Evolutionary conservation across 805 yeast species (phyloP).

Genomic region (Candida ortonii): DNA sequence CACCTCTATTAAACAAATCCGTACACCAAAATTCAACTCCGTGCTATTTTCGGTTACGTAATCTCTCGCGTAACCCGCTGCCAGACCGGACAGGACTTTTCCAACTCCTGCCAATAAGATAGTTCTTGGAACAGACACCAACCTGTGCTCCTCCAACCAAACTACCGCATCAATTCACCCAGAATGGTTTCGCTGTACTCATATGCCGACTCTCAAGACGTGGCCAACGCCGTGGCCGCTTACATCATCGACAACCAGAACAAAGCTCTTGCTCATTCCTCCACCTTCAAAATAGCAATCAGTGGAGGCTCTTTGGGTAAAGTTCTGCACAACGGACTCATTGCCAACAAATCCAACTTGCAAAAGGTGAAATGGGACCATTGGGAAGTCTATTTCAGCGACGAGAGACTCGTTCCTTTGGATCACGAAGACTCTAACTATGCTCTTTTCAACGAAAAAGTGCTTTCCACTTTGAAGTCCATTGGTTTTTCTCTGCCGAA

Average conservation of each 20-base stretch:
- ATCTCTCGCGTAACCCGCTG: too few relatives aligned
- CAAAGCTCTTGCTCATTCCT: conserved; percentile 44
- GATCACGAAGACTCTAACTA: conserved; percentile 82
- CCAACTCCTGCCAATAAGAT: too few relatives aligned
- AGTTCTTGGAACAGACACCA: too few relatives aligned
- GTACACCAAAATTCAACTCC: too few relatives aligned
- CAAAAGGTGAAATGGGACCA: conserved; percentile 57
- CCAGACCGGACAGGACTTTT: too few relatives aligned
- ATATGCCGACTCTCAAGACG: conserved; percentile 52
- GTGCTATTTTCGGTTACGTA: too few relatives aligned
- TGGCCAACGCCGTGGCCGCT: conserved; percentile 65
- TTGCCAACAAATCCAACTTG: conserved; percentile 49
- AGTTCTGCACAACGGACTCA: conserved; percentile 63
- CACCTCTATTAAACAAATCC: too few relatives aligned
- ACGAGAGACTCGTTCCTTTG: conserved; percentile 85
- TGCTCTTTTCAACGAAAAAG: conserved; percentile 68
- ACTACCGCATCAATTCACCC: too few relatives aligned
- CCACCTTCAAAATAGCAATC: conserved; percentile 68
- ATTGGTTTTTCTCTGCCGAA: conserved; percentile 49
- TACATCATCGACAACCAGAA: conserved; percentile 62
- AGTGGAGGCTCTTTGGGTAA: conserved; percentile 91
- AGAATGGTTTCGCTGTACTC: conserved; percentile 41
- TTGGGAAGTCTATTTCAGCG: conserved; percentile 85
- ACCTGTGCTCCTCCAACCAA: too few relatives aligned
- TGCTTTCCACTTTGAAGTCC: conserved; percentile 47